These are phyloP conservation scores for Pilasporangium apinafurcum DNA, from an alignment of 352 stramenopile genomes.

Conservation along the genomic window DNA sequence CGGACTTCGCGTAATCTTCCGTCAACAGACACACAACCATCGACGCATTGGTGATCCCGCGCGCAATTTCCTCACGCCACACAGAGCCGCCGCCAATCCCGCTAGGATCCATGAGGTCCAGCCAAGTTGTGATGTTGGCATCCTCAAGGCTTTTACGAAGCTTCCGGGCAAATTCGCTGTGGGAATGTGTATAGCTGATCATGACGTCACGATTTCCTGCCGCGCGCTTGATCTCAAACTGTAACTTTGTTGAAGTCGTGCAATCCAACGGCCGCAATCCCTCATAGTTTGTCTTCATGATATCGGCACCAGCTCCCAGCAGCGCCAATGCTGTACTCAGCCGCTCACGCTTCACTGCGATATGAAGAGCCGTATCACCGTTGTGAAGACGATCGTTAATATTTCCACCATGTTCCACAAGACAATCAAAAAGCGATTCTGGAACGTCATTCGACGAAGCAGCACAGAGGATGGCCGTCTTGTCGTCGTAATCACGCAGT, in stretches of 20 bases:
- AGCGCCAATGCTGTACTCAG: constrained; percentile 55
- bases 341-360: constrained; percentile 69
- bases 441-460: constrained; percentile 45
- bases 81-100: constrained; percentile 75
- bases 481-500: constrained; percentile 43
- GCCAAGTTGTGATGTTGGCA: constrained; percentile 71
- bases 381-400: constrained; percentile 63
- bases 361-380: constrained; percentile 66
- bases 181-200: constrained; percentile 86
- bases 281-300: constrained; percentile 62
- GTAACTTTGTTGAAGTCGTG: constrained; percentile 74
- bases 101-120: constrained; percentile 75
- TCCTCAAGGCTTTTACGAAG: constrained; percentile 63
- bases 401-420: constrained; percentile 45
- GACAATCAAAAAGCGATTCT: constrained; percentile 40
- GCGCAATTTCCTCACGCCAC: constrained; percentile 78
- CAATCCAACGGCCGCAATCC: constrained; percentile 69
- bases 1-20: constrained; percentile 69
- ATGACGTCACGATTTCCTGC: constrained; percentile 80
- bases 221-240: constrained; percentile 78
- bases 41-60: constrained; percentile 67
- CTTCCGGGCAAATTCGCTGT: constrained; percentile 65
- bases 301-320: constrained; percentile 41
- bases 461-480: constrained; percentile 63
- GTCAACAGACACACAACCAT: constrained; percentile 70